phyloP scores from a whole-genome alignment of 495 filamentous ascomycete species.

The Evansstolkia leycettana region DNA sequence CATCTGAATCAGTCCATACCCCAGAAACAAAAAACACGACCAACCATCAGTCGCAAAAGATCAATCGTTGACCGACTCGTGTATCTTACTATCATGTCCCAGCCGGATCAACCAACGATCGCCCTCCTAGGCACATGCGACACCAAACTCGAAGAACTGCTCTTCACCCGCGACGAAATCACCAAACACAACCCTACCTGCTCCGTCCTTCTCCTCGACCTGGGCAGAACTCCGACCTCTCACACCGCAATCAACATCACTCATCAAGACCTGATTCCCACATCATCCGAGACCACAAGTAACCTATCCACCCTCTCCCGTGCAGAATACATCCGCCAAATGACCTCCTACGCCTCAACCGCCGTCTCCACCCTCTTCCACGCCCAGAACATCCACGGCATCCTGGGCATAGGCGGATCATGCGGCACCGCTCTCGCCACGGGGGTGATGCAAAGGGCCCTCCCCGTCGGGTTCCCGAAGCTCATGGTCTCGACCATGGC shows the following conservation, averaged over 20 bases:
- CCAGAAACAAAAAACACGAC: no score
- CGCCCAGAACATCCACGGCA: slow-evolving; percentile 32
- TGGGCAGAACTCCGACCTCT: slow-evolving; percentile 34
- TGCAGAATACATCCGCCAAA: slow-evolving; percentile 35
- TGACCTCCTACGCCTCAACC: slow-evolving; percentile 27
- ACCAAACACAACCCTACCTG: slow-evolving; percentile 9
- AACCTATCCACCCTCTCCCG: slow-evolving; percentile 23
- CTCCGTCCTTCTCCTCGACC: slow-evolving; percentile 42
- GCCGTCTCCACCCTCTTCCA: slow-evolving; percentile 22
- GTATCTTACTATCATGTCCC: slow-evolving; percentile 9
- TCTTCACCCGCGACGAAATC: slow-evolving; percentile 41
- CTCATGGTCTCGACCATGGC: slow-evolving; percentile 59
- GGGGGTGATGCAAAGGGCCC: slow-evolving; percentile 41
- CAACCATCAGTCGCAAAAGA: no score
- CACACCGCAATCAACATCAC: slow-evolving; percentile 31
- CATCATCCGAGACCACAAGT: slow-evolving; percentile 1
- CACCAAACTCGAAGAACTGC: slow-evolving; percentile 50
- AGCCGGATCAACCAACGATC: slow-evolving; percentile 26
- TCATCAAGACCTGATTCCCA: slow-evolving; percentile 19
- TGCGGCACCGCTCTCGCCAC: slow-evolving; percentile 45
- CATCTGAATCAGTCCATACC: no score
- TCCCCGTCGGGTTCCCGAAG: slow-evolving; percentile 56
- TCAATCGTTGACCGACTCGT: slow-evolving; percentile 2
- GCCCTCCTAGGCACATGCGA: slow-evolving; percentile 55
- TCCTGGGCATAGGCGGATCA: slow-evolving; percentile 44